Evolutionary conservation across 1,284 basidiomycete species (phyloP).

Genomic region (Stereum hirsutum): DNA sequence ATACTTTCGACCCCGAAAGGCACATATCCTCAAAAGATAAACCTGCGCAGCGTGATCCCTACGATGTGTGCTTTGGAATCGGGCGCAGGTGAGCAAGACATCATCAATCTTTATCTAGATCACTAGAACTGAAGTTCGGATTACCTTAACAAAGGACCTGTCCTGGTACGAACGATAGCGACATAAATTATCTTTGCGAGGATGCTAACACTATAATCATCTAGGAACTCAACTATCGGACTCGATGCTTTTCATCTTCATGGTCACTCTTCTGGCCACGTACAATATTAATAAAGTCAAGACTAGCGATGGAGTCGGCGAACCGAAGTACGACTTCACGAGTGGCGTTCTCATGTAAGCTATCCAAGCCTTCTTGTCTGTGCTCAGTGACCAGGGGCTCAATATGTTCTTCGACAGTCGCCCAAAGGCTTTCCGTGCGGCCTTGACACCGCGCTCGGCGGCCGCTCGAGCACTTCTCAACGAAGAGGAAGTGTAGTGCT

Average conservation of each 20-base stretch:
- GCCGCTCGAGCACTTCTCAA: slow-evolving; percentile 42
- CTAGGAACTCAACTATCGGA: slow-evolving; percentile 10
- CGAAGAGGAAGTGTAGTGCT: no score
- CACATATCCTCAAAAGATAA: slow-evolving; percentile 10
- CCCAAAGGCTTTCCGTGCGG: slow-evolving; percentile 49
- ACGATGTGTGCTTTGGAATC: slow-evolving; percentile 13
- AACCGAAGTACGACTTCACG: slow-evolving; percentile 9
- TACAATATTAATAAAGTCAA: slow-evolving; percentile 10
- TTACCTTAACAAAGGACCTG: no score
- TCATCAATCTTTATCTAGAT: background rate
- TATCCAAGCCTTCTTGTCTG: slow-evolving; percentile 17
- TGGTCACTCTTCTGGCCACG: slow-evolving; percentile 7
- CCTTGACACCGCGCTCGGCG: slow-evolving; percentile 47
- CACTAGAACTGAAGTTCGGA: slow-evolving; percentile 2
- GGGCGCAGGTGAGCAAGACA: slow-evolving; percentile 10
- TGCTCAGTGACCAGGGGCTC: slow-evolving; percentile 20
- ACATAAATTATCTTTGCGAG: no score
- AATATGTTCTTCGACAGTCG: slow-evolving; percentile 12
- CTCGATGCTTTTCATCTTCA: slow-evolving; percentile 11
- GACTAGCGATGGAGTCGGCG: slow-evolving; percentile 9
- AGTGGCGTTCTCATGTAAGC: slow-evolving; percentile 11
- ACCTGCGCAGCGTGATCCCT: slow-evolving; percentile 11
- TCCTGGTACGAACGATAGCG: no score
- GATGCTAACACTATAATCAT: no score
- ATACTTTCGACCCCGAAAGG: slow-evolving; percentile 12